Evolutionary conservation across 768 basidiomycete genomes (phyloP).

Genomic region (Lactifluus subvellereus): DNA sequence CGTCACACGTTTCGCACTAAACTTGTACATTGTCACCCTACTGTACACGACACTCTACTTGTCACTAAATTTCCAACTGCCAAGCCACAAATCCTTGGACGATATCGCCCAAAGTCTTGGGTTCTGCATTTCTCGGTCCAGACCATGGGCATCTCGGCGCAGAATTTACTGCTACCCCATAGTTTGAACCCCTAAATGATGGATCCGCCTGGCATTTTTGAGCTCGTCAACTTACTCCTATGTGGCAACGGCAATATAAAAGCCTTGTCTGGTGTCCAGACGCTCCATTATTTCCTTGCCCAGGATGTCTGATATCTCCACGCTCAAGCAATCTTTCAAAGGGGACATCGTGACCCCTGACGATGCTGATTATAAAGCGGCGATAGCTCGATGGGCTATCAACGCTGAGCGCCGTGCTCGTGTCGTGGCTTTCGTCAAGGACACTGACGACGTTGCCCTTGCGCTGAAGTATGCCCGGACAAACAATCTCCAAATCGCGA

Average conservation of each 20-base stretch:
- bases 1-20: no score
- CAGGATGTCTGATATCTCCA: constrained; percentile 23
- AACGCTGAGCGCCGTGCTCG: constrained; percentile 38
- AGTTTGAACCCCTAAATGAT: no score
- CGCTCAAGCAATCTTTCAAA: constrained; percentile 31
- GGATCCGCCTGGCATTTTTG: no score
- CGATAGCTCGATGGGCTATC: constrained; percentile 41
- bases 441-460: constrained; percentile 36
- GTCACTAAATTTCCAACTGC: no score
- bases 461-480: constrained; percentile 36
- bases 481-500: constrained; percentile 37
- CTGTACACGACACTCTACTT: no score
- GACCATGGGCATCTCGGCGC: no score
- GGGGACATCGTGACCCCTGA: constrained; percentile 41
- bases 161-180: no score
- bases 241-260: not conserved
- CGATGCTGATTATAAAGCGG: constrained; percentile 34
- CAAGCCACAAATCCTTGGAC: no score
- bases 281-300: not conserved
- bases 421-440: constrained; percentile 41
- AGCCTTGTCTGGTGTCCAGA: no score
- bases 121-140: no score
- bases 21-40: no score
- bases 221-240: not conserved
- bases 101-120: no score